These are phyloP conservation scores for Rhodocollybia butyracea DNA, from an alignment of 768 basidiomycete species.

Conservation along the genomic window DNA sequence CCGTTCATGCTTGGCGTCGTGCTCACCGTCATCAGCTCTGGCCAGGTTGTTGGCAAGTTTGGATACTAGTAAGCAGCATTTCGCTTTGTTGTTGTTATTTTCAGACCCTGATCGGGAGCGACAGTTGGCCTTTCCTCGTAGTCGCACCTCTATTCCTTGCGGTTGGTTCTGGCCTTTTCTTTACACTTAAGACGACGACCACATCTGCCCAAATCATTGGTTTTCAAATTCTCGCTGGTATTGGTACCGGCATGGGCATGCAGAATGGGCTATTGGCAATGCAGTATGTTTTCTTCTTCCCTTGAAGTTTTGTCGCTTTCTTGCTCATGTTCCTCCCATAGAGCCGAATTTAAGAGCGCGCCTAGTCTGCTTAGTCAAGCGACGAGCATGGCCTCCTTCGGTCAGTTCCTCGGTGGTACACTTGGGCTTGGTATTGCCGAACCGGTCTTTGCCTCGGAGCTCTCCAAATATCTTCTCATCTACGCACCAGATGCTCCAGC, in stretches of 20 bases:
- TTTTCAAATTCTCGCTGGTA: slow-evolving; percentile 13
- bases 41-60: slow-evolving; percentile 4
- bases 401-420: slow-evolving; percentile 16
- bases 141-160: not conserved
- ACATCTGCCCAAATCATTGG: slow-evolving; percentile 7
- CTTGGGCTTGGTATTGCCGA: slow-evolving; percentile 12
- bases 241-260: slow-evolving; percentile 15
- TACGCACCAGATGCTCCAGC: slow-evolving; percentile 15
- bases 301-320: not conserved
- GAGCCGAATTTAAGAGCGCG: slow-evolving; percentile 12
- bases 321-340: not conserved
- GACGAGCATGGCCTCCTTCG: slow-evolving; percentile 14
- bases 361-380: slow-evolving; percentile 11
- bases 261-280: slow-evolving; percentile 18
- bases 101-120: not conserved
- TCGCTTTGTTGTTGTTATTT: not conserved
- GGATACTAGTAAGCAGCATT: slow-evolving; percentile 8
- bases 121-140: slow-evolving; percentile 10
- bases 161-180: slow-evolving; percentile 14
- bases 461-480: slow-evolving; percentile 6
- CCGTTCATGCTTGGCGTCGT: slow-evolving; percentile 14
- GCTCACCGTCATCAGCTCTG: slow-evolving; percentile 9
- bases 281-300: slow-evolving; percentile 2
- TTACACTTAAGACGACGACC: not conserved
- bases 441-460: slow-evolving; percentile 10